Evolutionary conservation across 257 asterid species (phyloP), one percentile per base, ranked within the genome.

Genomic region (Solanum sparsipilum): DNA sequence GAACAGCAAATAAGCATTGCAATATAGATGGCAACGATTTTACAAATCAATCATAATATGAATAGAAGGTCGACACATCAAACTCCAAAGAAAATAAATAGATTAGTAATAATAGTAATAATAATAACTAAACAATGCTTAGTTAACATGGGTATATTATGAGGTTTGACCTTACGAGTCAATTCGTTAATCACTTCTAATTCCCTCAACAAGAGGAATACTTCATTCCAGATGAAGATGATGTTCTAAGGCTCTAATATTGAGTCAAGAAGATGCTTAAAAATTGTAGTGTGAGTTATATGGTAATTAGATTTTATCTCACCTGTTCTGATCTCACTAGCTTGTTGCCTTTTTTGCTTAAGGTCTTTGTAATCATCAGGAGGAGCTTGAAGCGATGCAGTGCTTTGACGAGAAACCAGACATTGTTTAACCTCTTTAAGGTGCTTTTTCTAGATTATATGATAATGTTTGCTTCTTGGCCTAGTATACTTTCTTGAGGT

Each of bases 381-480:
- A 93, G 98, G 93, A 97, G 93, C 92, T 93, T 97, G 89, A 97
- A 97, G 95, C 91, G 99, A 89, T 97, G 99, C 93, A 95, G 98
- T 89, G 98, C 98, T 91, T 93, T 95, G 92, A 97, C 99, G 39
- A 95, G 92, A 90, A 94, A 78, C 87, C 98, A 95, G 92, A 97
- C 99, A 85, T 89, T 97, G 91, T 96, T 93, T 93, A 95, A 95
- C 92, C 92, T 97, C 91, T 95, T 95, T 93, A 96, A 96, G 99
- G 99, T 96, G 91, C 60, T 91, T 71, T 35, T 87, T 52, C 87
- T 35, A 86, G 82, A 48, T 84, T 86, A 60, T 36, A 72, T 58
- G 86, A 20, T 83, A n/a, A 34, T 35, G 63, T 73, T 35, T 48
- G 60, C 71, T 72, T 71, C 76, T 36, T 73, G 81, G 68, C 70